Base-by-base conservation (phyloP, 2,329 filamentous ascomycete species). In the Fusarium irregulare region DNA sequence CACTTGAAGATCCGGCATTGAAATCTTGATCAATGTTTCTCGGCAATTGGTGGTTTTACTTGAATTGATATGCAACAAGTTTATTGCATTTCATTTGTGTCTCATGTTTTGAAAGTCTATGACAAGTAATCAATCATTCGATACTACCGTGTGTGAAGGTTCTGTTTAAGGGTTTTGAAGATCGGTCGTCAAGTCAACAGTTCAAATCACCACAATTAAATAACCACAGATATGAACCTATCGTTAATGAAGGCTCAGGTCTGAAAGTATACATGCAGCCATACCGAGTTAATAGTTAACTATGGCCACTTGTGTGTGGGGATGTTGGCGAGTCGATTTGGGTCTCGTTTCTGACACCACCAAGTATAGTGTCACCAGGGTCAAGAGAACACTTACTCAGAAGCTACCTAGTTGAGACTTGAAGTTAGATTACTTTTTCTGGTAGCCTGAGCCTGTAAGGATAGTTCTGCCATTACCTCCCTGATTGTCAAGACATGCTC, bases 1-100 rank as follows among this genome's bases (percentile, higher is more conserved):
- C 32, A 16, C 25, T 21, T 45, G 62, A 55, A 66, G 63, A 66
- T 66, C 61, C 45, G 42, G 61, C 44, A 41, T 44, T 28, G 20
- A 7, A 27, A 40, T 32, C 30, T 51, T 47, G 32, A 44, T 61
- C 12, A 14, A 44, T 56, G 34, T 21, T 34, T 44, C 11, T 46
- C 49, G 37, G 49, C n/a, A 64, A 40, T 45, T 64, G 20, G 14
- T 46, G 20, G 18, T 48, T 34, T 53, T 25, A 10, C 20, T 21
- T 27, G 9, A 41, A 27, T 21, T n/a, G n/a, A 16, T 11, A 14
- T 23, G 21, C 20, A 16, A 23, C 21, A n/a, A 37, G 34, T 37
- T 37, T 37, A 37, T n/a, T 37, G 18, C 34, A 37, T 37, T 37
- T 7, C 34, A 37, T n/a, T 37, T 10, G 18, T 37, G 18, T 37